Base-by-base conservation (phyloP, 2,329 filamentous ascomycete species). In the Chalaropsis ovoidea region DNA sequence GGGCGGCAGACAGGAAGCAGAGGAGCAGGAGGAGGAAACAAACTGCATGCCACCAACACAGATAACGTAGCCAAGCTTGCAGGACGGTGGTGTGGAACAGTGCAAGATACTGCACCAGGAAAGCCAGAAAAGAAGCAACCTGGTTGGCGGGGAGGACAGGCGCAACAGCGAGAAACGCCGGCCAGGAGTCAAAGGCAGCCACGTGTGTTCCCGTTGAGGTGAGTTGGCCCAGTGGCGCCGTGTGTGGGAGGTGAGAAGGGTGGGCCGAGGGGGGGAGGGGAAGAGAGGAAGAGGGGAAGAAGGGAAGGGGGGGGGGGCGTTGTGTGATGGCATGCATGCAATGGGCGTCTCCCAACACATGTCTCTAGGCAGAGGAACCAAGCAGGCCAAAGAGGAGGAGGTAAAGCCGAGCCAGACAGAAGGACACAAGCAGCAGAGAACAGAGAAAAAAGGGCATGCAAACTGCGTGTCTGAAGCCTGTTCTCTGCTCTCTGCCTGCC, bases 181-280 rank as follows among this genome's bases (percentile, higher is more conserved):
- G 35, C 35, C 35, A 39, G 35, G 35, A 39, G 35, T 10, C 35
- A 52, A 13, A 17, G 8, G 8, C 27, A 39, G 54, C 54, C 54
- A 39, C 54, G 54, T 58, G 54, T 58, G 54, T 58, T 58, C 54
- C 54, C 54, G 54, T 39, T n/a, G 54, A 39, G 5, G 17, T 58
- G 54, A 35, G 54, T 27, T 58, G 54, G 54, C 31, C 27, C 35
- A 39, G 54, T 58, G 54, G 54, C 54, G 35, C 8, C 35, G 54
- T 31, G n/a, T 31, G 17, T 22, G 24, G 47, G 19, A 49, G 35
- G 35, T 39, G 35, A 64, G 31, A 24, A 22, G 62, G n/a, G 17
- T 52, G 45, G 31, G 27, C 35, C n/a, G 43, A 41, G 10, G 10
- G 31, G 31, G 6, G 31, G 2, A 6, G 31, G 31, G 3, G 62